Evolutionary conservation across 2,329 filamentous ascomycete species (phyloP), one percentile per base, ranked within the genome.

Genomic region (Aspergillus phoenicis): DNA sequence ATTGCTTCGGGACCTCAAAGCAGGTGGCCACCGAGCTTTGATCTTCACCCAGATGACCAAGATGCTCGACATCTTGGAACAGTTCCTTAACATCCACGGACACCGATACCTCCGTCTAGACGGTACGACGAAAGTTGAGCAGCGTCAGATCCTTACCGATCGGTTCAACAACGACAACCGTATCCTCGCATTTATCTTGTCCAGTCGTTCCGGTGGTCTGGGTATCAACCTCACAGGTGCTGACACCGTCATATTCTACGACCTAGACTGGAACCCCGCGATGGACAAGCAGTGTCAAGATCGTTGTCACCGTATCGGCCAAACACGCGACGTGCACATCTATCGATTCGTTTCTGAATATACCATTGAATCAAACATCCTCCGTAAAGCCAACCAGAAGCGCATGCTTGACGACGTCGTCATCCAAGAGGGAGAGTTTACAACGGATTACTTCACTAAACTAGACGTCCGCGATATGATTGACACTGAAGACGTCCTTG

Each of bases 41-140:
- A 99, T 99, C 74, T 99, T 99, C 77, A 98, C 96, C 0, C 95
- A 99, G 73, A 99, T 99, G 95, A 98, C 95, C 51, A 97, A 96
- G 75, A 95, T 98, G 49, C 84, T 99, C 17, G 94, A 99, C 75
- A 96, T 99, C 58, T 84, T 99, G 2, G 95, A 99, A 75, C 93
- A 95, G 68, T 99, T 99, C 73, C 86, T 99, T 68, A 98, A 97
- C 73, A 97, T 99, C 54, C 94, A 99, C 70, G 94, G 94, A 0
- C 91, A 98, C 80, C 95, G 96, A 59, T 99, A 99, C 73, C 85
- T 99, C 17, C 92, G 95, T 20, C 85, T 99, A 4, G 95, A 99
- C 73, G 95, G 95, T n/a, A 89, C 92, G 5, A 98, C 95, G 22
- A 96, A 96, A 73, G 90, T 98, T 13, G 95, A 99, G 76, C 91